Conservation (phyloP, 805 yeast genomes). For the Metschnikowia sp. region DNA sequence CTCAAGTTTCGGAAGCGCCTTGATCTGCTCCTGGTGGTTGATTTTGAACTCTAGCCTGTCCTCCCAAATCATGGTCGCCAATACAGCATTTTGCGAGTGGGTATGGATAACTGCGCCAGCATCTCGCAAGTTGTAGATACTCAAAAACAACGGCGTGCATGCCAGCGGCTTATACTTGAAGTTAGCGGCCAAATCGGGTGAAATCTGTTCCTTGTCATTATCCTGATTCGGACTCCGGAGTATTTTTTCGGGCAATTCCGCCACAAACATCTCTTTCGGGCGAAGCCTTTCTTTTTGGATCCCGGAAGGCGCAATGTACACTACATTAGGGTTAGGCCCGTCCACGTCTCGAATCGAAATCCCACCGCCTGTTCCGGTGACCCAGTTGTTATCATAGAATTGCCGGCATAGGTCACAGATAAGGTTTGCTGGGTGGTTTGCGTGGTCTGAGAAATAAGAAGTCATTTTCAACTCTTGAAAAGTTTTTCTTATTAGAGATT, state of each 20-base stretch:
- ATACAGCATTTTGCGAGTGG: slow-evolving; percentile 85
- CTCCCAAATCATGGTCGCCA: slow-evolving; percentile 65
- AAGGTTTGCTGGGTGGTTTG: slow-evolving; percentile 75
- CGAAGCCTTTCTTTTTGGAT: slow-evolving; percentile 87
- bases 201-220: slow-evolving; percentile 13
- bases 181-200: slow-evolving; percentile 33
- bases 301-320: slow-evolving; percentile 91
- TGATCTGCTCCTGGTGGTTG: slow-evolving; percentile 83
- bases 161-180: slow-evolving; percentile 79
- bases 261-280: slow-evolving; percentile 79
- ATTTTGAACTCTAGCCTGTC: slow-evolving; percentile 68
- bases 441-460: slow-evolving; percentile 28
- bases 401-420: slow-evolving; percentile 77
- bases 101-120: slow-evolving; percentile 96
- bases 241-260: slow-evolving; percentile 53
- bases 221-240: slow-evolving; percentile 53
- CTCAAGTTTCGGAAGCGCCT: slow-evolving; percentile 69
- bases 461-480: not conserved
- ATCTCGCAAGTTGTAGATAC: slow-evolving; percentile 60
- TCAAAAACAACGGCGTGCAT: slow-evolving; percentile 84
- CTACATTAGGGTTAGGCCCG: slow-evolving; percentile 40
- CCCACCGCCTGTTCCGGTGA: slow-evolving; percentile 96
- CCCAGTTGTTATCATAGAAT: slow-evolving; percentile 84
- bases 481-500: too few relatives aligned
- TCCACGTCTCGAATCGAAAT: slow-evolving; percentile 64